Evolutionary conservation across 2,329 filamentous ascomycete species (phyloP), one percentile per base, ranked within the genome.

Genomic region (Cladophialophora exuberans): DNA sequence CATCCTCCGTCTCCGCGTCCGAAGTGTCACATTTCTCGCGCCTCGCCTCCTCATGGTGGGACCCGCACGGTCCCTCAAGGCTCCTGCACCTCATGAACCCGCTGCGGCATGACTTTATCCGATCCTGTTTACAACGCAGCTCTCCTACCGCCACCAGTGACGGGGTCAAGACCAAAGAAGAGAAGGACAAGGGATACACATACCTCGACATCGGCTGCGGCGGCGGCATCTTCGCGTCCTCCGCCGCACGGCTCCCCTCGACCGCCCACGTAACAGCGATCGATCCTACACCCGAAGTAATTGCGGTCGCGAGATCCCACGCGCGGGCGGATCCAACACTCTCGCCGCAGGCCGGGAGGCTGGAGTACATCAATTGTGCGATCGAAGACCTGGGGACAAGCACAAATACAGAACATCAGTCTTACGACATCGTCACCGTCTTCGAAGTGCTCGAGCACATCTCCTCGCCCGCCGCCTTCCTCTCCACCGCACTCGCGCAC

Each of bases 1-100:
- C 45, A 17, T 85, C 87, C 43, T 91, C 89, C 52, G 89, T 99
- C 73, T 95, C 95, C 66, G 83, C 89, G 49, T 83, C 87, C 63
- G 93, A 99, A 77, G 84, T 99, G 62, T 89, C 88, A 15, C 94
- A 99, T 78, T 99, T 99, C 82, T 91, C 91, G 68, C 85, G 85
- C 60, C 89, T 99, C 67, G 94, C 94, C 62, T 89, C 89, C 62
- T 87, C 87, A 66, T 99, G 94, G 94, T 99, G 94, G 94, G 92
- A 97, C 73, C 89, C 93, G 1, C 86, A 96, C 69, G 94, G 94
- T 47, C 87, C 93, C 5, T 97, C 91, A 3, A 85, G 93, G 33
- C 85, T 97, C 55, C 84, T 99, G 2, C 94, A 99, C 73, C 86
- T 96, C 63, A 97, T 99, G 93, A 97, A 99, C 75, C 94, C 94